These are phyloP conservation scores for Alternaria gaisen DNA, from an alignment of 2,329 filamentous ascomycete species.

Conservation along the genomic window DNA sequence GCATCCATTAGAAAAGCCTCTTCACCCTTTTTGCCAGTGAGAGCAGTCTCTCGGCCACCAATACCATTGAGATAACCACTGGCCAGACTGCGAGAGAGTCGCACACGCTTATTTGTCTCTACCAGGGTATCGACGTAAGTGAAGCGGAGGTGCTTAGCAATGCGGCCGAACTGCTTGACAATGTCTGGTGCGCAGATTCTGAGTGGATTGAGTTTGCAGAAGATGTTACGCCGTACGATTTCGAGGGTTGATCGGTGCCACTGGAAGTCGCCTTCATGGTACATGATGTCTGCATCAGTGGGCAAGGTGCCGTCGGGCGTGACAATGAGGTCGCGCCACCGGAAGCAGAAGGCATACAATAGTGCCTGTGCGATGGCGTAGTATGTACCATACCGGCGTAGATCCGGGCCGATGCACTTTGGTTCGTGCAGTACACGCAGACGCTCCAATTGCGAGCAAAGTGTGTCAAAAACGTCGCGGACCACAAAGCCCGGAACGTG, in stretches of 20 bases:
- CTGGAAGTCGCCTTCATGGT: slow-evolving; percentile 74
- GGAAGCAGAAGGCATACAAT: slow-evolving; percentile 96
- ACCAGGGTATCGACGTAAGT: slow-evolving; percentile 89
- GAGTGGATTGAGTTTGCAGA: slow-evolving; percentile 89
- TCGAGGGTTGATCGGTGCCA: slow-evolving; percentile 82
- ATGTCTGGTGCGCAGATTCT: slow-evolving; percentile 93
- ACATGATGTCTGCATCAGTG: slow-evolving; percentile 62
- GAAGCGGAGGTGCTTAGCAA: slow-evolving; percentile 84
- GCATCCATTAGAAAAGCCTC: slow-evolving; percentile 86
- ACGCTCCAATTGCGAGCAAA: slow-evolving; percentile 78
- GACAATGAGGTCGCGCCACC: slow-evolving; percentile 88
- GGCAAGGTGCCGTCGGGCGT: slow-evolving; percentile 57
- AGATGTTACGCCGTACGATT: slow-evolving; percentile 78
- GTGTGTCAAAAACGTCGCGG: slow-evolving; percentile 80
- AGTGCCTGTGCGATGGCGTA: slow-evolving; percentile 89
- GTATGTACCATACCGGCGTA: slow-evolving; percentile 82
- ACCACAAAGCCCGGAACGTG: slow-evolving; percentile 80
- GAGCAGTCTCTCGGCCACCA: slow-evolving; percentile 64
- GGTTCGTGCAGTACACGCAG: slow-evolving; percentile 78
- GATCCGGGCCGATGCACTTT: slow-evolving; percentile 82
- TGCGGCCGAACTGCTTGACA: slow-evolving; percentile 88
- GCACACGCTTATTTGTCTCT: slow-evolving; percentile 90
- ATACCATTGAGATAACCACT: slow-evolving; percentile 57
- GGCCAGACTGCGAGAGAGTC: slow-evolving; percentile 74
- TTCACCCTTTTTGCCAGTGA: slow-evolving; percentile 69